phyloP scores from a whole-genome alignment of 805 yeast species.

The Hanseniaspora taiwanica region DNA sequence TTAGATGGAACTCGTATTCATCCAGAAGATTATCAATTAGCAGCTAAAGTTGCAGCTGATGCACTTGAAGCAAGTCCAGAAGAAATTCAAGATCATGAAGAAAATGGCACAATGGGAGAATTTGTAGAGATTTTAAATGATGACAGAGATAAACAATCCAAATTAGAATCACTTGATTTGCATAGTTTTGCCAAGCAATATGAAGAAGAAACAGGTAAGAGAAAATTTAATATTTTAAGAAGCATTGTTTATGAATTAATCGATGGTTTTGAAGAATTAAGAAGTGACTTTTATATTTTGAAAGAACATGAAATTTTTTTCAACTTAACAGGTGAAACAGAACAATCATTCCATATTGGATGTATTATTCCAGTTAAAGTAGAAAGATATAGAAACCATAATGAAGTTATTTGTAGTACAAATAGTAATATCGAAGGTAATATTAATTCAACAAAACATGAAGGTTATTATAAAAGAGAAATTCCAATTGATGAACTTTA shows the following conservation, averaged over 20 bases:
- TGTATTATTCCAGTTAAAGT: slow-evolving; percentile 69
- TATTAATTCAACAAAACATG: slow-evolving; percentile 33
- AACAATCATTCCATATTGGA: slow-evolving; percentile 53
- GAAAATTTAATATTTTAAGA: slow-evolving; percentile 22
- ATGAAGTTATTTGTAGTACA: slow-evolving; percentile 29
- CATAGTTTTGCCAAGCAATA: slow-evolving; percentile 89
- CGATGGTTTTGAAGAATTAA: slow-evolving; percentile 74
- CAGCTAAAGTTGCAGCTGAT: slow-evolving; percentile 95
- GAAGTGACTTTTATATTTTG: slow-evolving; percentile 56
- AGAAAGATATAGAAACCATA: slow-evolving; percentile 29
- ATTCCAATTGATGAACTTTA: slow-evolving; percentile 29
- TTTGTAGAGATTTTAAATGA: slow-evolving; percentile 39
- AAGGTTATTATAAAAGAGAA: slow-evolving; percentile 32
- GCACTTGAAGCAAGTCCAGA: slow-evolving; percentile 94
- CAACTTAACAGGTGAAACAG: slow-evolving; percentile 78
- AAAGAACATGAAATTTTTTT: slow-evolving; percentile 67
- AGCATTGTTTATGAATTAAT: slow-evolving; percentile 50
- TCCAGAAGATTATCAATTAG: slow-evolving; percentile 94
- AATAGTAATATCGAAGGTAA: slow-evolving; percentile 56
- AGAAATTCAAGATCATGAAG: slow-evolving; percentile 52
- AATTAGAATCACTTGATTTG: slow-evolving; percentile 74
- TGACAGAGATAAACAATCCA: slow-evolving; percentile 59
- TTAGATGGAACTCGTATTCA: slow-evolving; percentile 93
- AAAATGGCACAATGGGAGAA: slow-evolving; percentile 27
- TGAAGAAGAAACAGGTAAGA: slow-evolving; percentile 34